Evolutionary conservation across 1,284 basidiomycete species (phyloP).

Genomic region (Cystobasidium sp.): DNA sequence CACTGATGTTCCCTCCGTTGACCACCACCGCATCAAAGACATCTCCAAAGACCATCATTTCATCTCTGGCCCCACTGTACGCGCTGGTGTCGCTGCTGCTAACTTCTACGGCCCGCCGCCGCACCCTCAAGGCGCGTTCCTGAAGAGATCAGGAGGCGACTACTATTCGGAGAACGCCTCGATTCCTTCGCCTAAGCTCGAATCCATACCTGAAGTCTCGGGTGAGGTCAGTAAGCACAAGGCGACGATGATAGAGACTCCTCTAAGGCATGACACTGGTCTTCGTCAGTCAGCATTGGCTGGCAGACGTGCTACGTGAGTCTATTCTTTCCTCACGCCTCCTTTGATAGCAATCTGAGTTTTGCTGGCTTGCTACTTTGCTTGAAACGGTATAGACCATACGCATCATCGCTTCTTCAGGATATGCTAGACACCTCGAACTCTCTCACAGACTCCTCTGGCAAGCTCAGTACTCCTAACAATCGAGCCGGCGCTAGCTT

Average conservation of each 20-base stretch:
- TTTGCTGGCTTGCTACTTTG: neutral
- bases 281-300: neutral
- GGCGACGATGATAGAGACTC: neutral
- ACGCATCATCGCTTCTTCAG: neutral
- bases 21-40: neutral
- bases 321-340: neutral
- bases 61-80: neutral
- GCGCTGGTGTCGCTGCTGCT: neutral
- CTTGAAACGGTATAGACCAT: neutral
- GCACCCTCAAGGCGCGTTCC: neutral
- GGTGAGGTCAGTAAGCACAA: slow-evolving; percentile 15
- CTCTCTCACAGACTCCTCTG: neutral
- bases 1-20: neutral
- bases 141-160: slow-evolving; percentile 11
- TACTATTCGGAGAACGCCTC: slow-evolving; percentile 17
- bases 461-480: slow-evolving; percentile 19
- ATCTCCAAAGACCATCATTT: neutral
- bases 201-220: slow-evolving; percentile 27
- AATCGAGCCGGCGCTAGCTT: neutral
- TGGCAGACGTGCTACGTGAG: slow-evolving; percentile 15
- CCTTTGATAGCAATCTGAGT: neutral
- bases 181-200: slow-evolving; percentile 30
- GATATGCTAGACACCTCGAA: neutral
- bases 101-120: slow-evolving; percentile 8
- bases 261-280: neutral